These are phyloP conservation scores for Lactifluus echinatus DNA, from an alignment of 768 basidiomycete species.

Conservation along the genomic window DNA sequence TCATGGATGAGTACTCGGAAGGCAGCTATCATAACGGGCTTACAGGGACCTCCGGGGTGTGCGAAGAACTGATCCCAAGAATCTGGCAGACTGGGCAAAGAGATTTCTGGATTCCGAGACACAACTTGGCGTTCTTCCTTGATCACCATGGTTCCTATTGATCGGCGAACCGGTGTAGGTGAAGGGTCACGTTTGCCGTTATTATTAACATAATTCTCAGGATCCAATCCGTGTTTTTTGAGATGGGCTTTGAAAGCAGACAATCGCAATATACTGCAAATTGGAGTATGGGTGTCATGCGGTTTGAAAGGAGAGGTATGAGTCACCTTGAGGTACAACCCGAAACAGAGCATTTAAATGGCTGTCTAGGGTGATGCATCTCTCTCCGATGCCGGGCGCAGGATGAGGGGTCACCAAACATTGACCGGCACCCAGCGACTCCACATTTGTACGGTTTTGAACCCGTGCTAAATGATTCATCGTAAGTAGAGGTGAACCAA, in stretches of 20 bases:
- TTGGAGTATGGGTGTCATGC: neutral
- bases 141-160: neutral
- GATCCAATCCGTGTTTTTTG: conserved; percentile 35
- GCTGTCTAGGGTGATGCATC: conserved; percentile 33
- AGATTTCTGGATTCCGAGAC: neutral
- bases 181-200: neutral
- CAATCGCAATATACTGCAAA: conserved; percentile 52
- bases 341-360: conserved; percentile 13
- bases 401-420: conserved; percentile 66
- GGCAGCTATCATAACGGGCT: neutral
- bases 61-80: neutral
- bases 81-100: neutral
- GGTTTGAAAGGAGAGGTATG: conserved; percentile 12
- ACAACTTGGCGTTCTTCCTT: neutral
- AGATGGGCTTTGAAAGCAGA: conserved; percentile 50
- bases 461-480: conserved; percentile 20
- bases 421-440: conserved; percentile 36
- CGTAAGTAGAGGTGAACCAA: neutral
- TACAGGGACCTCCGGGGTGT: neutral
- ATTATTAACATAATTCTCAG: conserved; percentile 19
- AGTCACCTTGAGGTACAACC: conserved; percentile 24
- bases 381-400: conserved; percentile 57
- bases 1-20: neutral
- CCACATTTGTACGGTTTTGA: conserved; percentile 35
- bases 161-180: neutral